Percentiles rank a stretch among this genome's conserved stretches.
Conservation (phyloP, 768 basidiomycete genomes). For the Termitomyces eurrhizus region DNA sequence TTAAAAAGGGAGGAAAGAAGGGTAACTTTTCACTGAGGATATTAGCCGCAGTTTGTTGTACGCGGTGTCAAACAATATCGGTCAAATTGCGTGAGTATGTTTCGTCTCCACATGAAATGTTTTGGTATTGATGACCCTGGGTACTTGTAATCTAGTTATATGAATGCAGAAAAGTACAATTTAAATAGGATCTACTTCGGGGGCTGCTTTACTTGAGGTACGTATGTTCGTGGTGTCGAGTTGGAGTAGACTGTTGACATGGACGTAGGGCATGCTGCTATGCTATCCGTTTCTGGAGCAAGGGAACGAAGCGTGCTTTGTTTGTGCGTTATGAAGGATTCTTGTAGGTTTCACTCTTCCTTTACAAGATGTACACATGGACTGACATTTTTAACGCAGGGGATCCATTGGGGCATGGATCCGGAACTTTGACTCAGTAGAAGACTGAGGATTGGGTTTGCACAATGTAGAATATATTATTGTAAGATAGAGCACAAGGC, state of each 20-base stretch:
- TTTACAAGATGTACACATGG: conserved; percentile 11
- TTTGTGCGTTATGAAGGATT: conserved; percentile 99
- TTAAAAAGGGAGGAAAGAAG: no score
- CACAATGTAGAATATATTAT: conserved; percentile 13
- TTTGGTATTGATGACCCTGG: conserved; percentile 3
- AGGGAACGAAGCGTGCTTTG: conserved; percentile 92
- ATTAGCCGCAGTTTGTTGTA: conserved; percentile 93
- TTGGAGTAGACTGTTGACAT: conserved; percentile 10
- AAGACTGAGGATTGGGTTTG: conserved; percentile 4
- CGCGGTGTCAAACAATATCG: conserved; percentile 97
- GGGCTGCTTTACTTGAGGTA: conserved; percentile 97
- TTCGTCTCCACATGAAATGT: background rate
- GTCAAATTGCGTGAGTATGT: no score
- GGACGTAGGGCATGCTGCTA: conserved; percentile 91
- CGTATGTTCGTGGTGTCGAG: conserved; percentile 19
- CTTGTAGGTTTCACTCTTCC: conserved; percentile 55
- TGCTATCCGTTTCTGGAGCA: conserved; percentile 99
- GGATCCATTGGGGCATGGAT: conserved; percentile 98
- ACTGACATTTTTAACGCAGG: conserved; percentile 35
- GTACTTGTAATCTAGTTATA: conserved; percentile 59
- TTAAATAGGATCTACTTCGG: conserved; percentile 99
- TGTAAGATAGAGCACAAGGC: no score
- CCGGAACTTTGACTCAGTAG: conserved; percentile 75
- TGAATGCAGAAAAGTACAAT: conserved; percentile 99
- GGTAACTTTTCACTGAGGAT: conserved; percentile 83